phyloP scores from a whole-genome alignment of 2,329 filamentous ascomycete species.

The Zymoseptoria pseudotritici region DNA sequence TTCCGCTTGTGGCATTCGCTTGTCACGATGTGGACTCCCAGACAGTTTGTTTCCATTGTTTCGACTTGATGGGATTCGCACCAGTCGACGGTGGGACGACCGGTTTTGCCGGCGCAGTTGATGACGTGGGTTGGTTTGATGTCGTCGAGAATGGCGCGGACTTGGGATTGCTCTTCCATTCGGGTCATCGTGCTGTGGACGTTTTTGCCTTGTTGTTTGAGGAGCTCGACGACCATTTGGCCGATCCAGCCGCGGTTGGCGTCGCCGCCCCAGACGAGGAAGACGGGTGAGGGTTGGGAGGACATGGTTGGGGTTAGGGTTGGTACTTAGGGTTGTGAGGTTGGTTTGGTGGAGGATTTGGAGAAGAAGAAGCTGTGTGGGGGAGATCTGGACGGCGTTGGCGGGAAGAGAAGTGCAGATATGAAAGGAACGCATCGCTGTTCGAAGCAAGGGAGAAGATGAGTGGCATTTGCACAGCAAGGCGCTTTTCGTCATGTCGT shows the following conservation, averaged over 20 bases:
- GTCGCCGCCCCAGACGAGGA: slow-evolving; percentile 56
- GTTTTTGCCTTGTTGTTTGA: slow-evolving; percentile 54
- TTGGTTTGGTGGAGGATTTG: background rate
- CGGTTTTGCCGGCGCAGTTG: slow-evolving; percentile 59
- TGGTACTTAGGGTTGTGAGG: background rate
- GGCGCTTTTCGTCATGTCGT: background rate
- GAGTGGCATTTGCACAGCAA: slow-evolving; percentile 6
- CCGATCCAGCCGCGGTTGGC: slow-evolving; percentile 51
- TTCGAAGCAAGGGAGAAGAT: slow-evolving; percentile 4
- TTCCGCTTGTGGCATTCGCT: slow-evolving; percentile 53
- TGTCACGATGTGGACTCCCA: slow-evolving; percentile 57
- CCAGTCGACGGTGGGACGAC: slow-evolving; percentile 63
- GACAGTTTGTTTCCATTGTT: slow-evolving; percentile 60
- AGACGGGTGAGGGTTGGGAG: slow-evolving; percentile 33
- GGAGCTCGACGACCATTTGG: slow-evolving; percentile 52
- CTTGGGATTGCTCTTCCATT: slow-evolving; percentile 56
- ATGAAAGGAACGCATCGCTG: background rate
- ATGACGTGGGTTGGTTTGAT: slow-evolving; percentile 60
- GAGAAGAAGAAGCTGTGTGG: background rate
- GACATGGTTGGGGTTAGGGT: slow-evolving; percentile 5
- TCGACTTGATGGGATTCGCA: slow-evolving; percentile 63
- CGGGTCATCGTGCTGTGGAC: slow-evolving; percentile 55
- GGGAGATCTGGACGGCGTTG: background rate
- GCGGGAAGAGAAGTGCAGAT: background rate
- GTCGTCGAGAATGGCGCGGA: slow-evolving; percentile 49